Base-by-base conservation (phyloP, 2,329 filamentous ascomycete species). In the Colletotrichum sp. region DNA sequence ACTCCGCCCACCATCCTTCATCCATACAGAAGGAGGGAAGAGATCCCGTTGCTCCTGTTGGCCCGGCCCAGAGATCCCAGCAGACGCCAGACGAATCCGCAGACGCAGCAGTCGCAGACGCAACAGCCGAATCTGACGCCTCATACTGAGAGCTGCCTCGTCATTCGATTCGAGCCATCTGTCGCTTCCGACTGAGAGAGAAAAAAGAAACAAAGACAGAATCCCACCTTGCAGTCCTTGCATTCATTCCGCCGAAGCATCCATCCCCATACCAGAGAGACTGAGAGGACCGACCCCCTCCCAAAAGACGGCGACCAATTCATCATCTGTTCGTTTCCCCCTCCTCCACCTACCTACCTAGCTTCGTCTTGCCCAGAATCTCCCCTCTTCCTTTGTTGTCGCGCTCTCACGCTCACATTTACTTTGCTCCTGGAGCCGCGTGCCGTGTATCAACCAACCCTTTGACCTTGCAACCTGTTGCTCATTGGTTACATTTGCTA, bases 301-400 rank as follows among this genome's bases (percentile, higher is more conserved):
- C 18, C 55, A 64, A 44, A 64, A 18, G n/a, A 52, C n/a, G 16
- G 68, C 71, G 32, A 60, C 39, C 75, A 68, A 65, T 62, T 76
- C 36, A 66, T 71, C 67, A 59, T 63, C 55, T 77, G 68, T 72
- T 67, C 68, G 73, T 72, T 59, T 75, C n/a, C 71, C 72, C 49
- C 30, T 62, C 57, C 26, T 34, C 55, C 39, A 24, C 36, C 68
- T 68, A 49, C 36, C 18, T 26, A 24, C 69, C 57, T 65, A 52
- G 65, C 57, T 65, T 68, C 64, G 55, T 65, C 32, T 55, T 60
- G 34, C 44, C 72, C 44, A 60, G 32, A 49, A 18, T 66, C 72
- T 55, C 73, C 70, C 71, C 49, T 36, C 30, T 59, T 72, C 71
- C 49, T 36, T 39, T 59, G 52, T 72, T 75, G 63, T 52, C 62